Percentiles rank a stretch among this genome's conserved stretches.
Conservation (phyloP, 2,329 filamentous ascomycete species). For the Tolypocladium ovalisporum region DNA sequence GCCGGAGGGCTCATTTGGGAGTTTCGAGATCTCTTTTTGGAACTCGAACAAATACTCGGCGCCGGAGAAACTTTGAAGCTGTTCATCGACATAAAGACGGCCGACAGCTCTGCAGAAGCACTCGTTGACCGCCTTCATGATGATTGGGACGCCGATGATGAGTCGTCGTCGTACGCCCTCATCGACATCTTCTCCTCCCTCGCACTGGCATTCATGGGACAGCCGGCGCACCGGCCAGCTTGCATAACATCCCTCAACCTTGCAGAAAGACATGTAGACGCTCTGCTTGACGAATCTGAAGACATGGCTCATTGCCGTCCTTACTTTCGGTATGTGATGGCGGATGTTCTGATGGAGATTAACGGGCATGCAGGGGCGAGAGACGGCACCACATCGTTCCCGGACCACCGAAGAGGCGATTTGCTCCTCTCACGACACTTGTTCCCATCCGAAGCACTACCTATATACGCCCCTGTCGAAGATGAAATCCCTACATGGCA, state of each 20-base stretch:
- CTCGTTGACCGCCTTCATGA: not conserved
- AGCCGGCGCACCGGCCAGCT: not conserved
- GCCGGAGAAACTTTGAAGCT: not conserved
- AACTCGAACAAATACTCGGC: not conserved
- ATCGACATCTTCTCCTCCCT: constrained; percentile 1
- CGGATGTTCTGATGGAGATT: not conserved
- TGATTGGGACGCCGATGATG: not conserved
- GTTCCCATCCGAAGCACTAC: not conserved
- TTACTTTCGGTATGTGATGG: not conserved
- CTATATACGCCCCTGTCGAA: not conserved
- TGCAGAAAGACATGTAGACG: not conserved
- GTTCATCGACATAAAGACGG: not conserved
- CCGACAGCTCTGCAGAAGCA: not conserved
- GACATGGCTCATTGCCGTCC: not conserved
- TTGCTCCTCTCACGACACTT: not conserved
- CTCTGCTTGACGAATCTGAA: not conserved
- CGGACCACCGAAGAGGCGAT: not conserved
- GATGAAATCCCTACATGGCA: not conserved
- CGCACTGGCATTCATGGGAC: not conserved
- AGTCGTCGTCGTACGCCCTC: not conserved
- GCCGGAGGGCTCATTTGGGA: not conserved
- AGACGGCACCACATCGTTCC: not conserved
- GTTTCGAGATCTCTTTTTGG: constrained; percentile 1
- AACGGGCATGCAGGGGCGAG: not conserved
- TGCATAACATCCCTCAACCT: not conserved